Conservation (phyloP, 352 stramenopile genomes). For the Lagenidium giganteum region DNA sequence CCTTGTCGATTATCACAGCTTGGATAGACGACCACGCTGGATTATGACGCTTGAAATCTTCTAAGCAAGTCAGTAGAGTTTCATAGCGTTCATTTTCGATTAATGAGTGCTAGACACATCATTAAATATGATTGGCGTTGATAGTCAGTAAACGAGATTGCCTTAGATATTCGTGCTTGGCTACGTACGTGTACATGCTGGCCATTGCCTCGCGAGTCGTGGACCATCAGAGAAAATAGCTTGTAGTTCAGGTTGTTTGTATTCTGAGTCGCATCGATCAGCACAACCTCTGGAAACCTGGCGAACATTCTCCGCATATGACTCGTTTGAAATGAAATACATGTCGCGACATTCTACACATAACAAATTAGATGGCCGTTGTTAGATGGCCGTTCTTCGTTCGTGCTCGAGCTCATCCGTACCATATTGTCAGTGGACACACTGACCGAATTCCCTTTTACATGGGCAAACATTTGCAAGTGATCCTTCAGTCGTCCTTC, state of each 20-base stretch:
- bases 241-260: slow-evolving; percentile 7
- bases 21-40: not conserved
- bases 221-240: slow-evolving; percentile 6
- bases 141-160: no score
- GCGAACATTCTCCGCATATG: slow-evolving; percentile 4
- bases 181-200: no score
- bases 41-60: slow-evolving; percentile 3
- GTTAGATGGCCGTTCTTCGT: no score
- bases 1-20: slow-evolving; percentile 4
- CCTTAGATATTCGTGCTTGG: no score
- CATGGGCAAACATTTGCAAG: not conserved
- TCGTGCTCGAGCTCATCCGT: no score
- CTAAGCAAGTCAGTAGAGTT: not conserved
- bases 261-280: slow-evolving; percentile 3
- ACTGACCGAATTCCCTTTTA: not conserved
- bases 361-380: no score
- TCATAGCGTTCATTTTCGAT: not conserved
- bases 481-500: slow-evolving; percentile 1
- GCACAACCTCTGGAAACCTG: slow-evolving; percentile 1
- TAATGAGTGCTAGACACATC: slow-evolving; percentile 13
- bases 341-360: not conserved
- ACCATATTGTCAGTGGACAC: not conserved
- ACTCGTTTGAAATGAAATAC: slow-evolving; percentile 1
- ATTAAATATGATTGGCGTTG: no score
- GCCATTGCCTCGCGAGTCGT: slow-evolving; percentile 1